Evolutionary conservation across 169 alveolate genomes (phyloP), one percentile per base, ranked within the genome.

Genomic region (Eimeria praecox): DNA sequence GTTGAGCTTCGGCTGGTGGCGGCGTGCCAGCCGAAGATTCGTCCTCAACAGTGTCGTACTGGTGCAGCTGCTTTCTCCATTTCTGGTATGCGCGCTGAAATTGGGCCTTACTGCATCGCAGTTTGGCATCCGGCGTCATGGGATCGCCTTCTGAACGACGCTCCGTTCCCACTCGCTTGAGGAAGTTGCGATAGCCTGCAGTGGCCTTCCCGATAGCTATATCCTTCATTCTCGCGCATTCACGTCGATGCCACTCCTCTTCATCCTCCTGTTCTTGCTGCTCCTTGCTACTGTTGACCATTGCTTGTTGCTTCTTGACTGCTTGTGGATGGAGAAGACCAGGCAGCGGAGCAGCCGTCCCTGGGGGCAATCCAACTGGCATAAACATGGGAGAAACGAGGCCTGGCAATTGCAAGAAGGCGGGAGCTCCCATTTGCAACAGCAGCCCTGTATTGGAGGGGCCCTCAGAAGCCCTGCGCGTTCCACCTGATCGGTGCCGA

Each of bases 191-290:
- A 85, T 97, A 97, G 75, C 97, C 98, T 18, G 96, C 95, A 38
- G 97, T 95, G 30, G 97, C 96, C 82, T 97, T 97, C 40, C 98
- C 98, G 66, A 97, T 95, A 20, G 98, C 98, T 12, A 97, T 97
- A 33, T 97, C 97, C 52, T 97, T 97, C 95, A 97, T 88, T 42
- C 98, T 95, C 49, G 97, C 96, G 49, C 90, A 78, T 88, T 78
- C 95, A 42, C 98, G 95, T 69, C 96, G 82, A 16, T 87, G 92
- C 95, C 95, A 87, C 44, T 90, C 96, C 27, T 95, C 96, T 52
- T 91, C 95, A 38, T 89, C 97, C 56, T 59, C 95, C 62, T 90
- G 69, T 52, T 54, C 87, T 40, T 86, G 96, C 73, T 83, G 92
- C 91, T 66, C 95, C 95, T 86, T 80, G 59, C 78, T 82, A 52